Base-by-base conservation (phyloP, 2,329 filamentous ascomycete species). In the Pseudocercospora ulei region DNA sequence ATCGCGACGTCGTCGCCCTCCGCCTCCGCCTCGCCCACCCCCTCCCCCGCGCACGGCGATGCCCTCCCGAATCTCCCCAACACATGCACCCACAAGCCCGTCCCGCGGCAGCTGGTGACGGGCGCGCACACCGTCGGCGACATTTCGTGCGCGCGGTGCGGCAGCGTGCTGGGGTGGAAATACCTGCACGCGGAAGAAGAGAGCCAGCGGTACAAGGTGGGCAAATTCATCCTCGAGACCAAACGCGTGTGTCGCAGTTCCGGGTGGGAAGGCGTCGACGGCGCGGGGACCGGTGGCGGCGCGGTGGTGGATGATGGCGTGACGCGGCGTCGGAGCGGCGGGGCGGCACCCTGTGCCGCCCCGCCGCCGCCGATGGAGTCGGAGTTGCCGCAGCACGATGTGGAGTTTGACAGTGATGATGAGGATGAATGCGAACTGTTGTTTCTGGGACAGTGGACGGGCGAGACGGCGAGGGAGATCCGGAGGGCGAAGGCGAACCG, bases 351-450 rank as follows among this genome's bases (percentile, higher is more conserved):
- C 25, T 28, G 42, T 28, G 28, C 14, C n/a, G 28, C 12, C 3
- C 7, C 24, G 24, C 24, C 14, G 9, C 49, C 53, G 31, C 51
- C 53, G 3, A 41, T 39, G 29, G 43, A 46, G n/a, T 31, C 52
- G 11, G 23, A 36, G 9, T 17, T 19, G 18, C 43, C 38, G 22
- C 48, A 51, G 7, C 18, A 33, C 7, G 60, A 64, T n/a, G 46
- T 73, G 2, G 70, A 76, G 51, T 79, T 79, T 52, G 75, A 79
- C 52, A 73, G 69, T 41, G 70, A 78, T 58, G 75, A 79, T 54
- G 75, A 79, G 52, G 75, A 78, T 44, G 75, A 79, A 58, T 78
- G 75, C 44, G 75, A 79, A 57, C 75, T 78, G 56, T 48, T 79
- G 18, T 79, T 79, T 53, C 65, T 71, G 9, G 75, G 75, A 0